Base-by-base conservation (phyloP, 441 rosid genomes). In the Adansonia madagascariensis region DNA sequence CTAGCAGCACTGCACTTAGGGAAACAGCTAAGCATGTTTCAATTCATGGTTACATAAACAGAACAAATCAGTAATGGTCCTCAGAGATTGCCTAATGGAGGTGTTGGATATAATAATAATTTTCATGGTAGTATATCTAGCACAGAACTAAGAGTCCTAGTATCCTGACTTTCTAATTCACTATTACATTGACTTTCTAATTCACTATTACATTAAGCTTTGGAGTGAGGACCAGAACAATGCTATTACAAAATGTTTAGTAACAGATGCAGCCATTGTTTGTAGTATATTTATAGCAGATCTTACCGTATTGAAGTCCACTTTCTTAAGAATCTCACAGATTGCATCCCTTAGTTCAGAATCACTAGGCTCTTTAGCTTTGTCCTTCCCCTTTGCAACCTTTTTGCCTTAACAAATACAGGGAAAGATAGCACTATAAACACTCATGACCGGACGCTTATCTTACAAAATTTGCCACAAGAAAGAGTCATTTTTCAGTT, bases 281-380 rank as follows among this genome's bases (percentile, higher is more conserved):
- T 10, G 65, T 9, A 6, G 22, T 39, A 59, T 15, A 8, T 12
- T 31, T 6, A 63, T n/a, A 61, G 66, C 41, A 69, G 66, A 81
- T 82, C 93, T 82, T 78, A 94, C 97, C 76, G 97, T 95, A 78
- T 90, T 92, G 82, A 95, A 95, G 85, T 95, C 98, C 81, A 95
- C 97, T 75, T 85, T 87, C 80, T 88, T 90, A 9, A 95, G 90
- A 84, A 90, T 95, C 79, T 89, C 94, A 80, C 96, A 80, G 41
- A 89, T 90, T 55, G 96, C 92, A 80, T 81, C 83, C 80, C 94
- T 90, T 47, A 93, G 88, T 81, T 89, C 91, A 52, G 80, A 83
- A 81, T 89, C 88, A 61, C 80, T 84, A 47, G 92, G 97, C 55
- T 81, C 89, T 75, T 84, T 85, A 75, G 80, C 79, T 80, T 86